Evolutionary conservation across 179 eudicot species (phyloP).

Genomic region (Beta corolliflora): DNA sequence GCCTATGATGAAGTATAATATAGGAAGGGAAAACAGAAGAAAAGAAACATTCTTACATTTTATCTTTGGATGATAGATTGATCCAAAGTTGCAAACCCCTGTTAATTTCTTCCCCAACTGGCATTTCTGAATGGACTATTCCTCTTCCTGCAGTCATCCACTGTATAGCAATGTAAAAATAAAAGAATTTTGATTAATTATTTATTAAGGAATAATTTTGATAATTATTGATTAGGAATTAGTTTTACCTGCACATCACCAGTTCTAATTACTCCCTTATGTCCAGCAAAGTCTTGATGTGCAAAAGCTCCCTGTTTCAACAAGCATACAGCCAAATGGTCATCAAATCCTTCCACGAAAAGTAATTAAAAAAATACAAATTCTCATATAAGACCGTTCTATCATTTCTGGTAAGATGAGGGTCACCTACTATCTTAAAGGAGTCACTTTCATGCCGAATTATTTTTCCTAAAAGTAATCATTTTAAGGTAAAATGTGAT

Average conservation of each 20-base stretch:
- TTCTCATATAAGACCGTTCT: too few relatives aligned
- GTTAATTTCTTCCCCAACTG: constrained; percentile 72
- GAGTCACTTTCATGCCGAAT: too few relatives aligned
- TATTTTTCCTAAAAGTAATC: too few relatives aligned
- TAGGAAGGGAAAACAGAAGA: background rate
- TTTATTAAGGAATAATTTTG: background rate
- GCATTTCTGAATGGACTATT: constrained; percentile 97
- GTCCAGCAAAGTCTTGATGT: constrained; percentile 95
- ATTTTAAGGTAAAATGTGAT: too few relatives aligned
- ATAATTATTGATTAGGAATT: background rate
- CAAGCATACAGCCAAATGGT: background rate
- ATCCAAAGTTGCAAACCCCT: constrained; percentile 91
- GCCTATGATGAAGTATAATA: background rate
- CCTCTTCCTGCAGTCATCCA: constrained; percentile 99
- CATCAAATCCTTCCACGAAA: background rate
- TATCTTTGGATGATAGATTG: constrained; percentile 81
- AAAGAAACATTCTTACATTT: constrained; percentile 56
- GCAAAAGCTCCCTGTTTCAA: constrained; percentile 73
- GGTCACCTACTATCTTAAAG: too few relatives aligned
- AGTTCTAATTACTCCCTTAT: constrained; percentile 67
- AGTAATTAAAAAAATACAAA: too few relatives aligned
- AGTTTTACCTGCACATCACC: constrained; percentile 89
- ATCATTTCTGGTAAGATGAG: too few relatives aligned
- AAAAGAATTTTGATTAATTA: background rate
- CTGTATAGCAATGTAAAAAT: constrained; percentile 34